Evolutionary conservation across 176 grass and related monocot species (phyloP).

Genomic region (Coix lacrymajobi): DNA sequence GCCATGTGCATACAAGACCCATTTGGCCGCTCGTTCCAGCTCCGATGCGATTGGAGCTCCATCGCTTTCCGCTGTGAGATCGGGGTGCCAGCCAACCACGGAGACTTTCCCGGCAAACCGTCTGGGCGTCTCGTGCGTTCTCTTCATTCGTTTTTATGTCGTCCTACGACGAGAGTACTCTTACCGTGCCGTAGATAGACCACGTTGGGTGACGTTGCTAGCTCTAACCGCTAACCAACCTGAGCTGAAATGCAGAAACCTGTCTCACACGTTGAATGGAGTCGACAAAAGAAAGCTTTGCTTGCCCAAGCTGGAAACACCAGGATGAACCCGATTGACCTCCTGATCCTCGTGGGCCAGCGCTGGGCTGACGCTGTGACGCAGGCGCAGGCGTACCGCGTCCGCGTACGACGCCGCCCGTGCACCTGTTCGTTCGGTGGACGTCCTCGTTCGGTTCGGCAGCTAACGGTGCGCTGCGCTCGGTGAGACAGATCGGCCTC

Average conservation of each 20-base stretch:
- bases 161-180: neutral
- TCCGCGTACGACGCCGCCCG: too few relatives aligned
- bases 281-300: neutral
- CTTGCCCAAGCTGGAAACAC: neutral
- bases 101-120: neutral
- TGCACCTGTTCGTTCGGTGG: neutral
- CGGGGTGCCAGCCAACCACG: neutral
- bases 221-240: neutral
- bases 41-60: neutral
- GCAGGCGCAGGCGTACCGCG: too few relatives aligned
- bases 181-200: neutral
- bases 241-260: neutral
- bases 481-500: neutral
- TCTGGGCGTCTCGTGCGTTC: neutral
- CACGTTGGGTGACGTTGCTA: neutral
- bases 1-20: neutral
- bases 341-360: neutral
- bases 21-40: neutral
- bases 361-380: neutral
- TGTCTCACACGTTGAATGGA: neutral
- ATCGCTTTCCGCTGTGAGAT: neutral
- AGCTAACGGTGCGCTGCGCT: neutral
- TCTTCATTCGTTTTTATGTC: neutral
- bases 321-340: neutral
- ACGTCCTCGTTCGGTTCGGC: neutral